Percentiles rank a stretch among this genome's conserved stretches.
These are phyloP conservation scores for Cordyceps pruinosa DNA, from an alignment of 2,329 filamentous ascomycete genomes.

Conservation along the genomic window DNA sequence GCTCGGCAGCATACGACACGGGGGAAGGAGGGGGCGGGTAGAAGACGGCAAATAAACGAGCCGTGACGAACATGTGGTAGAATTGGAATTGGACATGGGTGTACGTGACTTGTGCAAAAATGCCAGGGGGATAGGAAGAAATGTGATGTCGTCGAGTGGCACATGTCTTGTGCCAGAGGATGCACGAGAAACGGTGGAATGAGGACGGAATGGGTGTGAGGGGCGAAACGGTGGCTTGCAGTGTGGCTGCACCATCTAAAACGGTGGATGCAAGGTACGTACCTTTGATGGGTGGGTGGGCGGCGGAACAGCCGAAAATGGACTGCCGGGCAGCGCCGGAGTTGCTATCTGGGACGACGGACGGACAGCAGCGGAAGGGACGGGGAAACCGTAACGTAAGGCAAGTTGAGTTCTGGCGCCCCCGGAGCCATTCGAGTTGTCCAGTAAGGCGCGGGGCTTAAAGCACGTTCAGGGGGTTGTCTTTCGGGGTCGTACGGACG, in stretches of 20 bases:
- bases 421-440: background rate
- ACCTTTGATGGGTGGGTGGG: background rate
- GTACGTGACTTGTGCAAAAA: too few relatives aligned
- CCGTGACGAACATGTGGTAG: too few relatives aligned
- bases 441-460: background rate
- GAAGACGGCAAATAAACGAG: too few relatives aligned
- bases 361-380: background rate
- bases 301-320: slow-evolving; percentile 8
- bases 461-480: slow-evolving; percentile 5
- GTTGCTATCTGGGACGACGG: background rate
- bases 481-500: too few relatives aligned
- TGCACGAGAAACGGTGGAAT: too few relatives aligned
- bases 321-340: slow-evolving; percentile 1
- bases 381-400: background rate
- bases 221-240: background rate
- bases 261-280: slow-evolving; percentile 1
- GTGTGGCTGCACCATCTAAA: slow-evolving; percentile 1
- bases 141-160: too few relatives aligned
- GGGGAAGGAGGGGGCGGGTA: too few relatives aligned
- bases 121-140: too few relatives aligned
- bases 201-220: too few relatives aligned
- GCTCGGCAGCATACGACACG: too few relatives aligned
- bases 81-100: too few relatives aligned
- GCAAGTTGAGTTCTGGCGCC: background rate
- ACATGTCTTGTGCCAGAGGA: too few relatives aligned